phyloP scores from a whole-genome alignment of 2,329 filamentous ascomycete genomes.

The Stachybotrys echinatus region DNA sequence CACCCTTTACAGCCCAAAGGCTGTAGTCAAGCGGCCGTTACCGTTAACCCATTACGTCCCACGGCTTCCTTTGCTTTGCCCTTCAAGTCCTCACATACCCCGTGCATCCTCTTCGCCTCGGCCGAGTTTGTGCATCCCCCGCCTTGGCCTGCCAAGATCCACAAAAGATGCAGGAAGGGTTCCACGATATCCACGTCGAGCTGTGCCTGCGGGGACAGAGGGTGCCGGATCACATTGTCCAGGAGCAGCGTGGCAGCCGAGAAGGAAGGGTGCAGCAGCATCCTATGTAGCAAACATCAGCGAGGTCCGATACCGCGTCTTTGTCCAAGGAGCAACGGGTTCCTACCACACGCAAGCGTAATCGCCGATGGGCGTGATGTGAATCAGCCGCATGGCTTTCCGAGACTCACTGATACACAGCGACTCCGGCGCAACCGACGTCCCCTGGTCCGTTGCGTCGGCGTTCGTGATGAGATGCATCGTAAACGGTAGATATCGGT shows the following conservation, averaged over 20 bases:
- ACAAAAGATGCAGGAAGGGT: background rate
- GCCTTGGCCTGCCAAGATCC: background rate
- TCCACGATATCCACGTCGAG: background rate
- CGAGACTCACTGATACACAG: slow-evolving; percentile 16
- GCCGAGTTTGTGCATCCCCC: background rate
- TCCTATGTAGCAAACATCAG: slow-evolving; percentile 3
- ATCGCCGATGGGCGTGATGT: slow-evolving; percentile 15
- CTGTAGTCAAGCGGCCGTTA: too few species aligned
- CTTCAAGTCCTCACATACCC: background rate
- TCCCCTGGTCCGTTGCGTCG: background rate
- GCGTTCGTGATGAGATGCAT: background rate
- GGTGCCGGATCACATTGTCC: background rate
- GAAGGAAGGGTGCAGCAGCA: slow-evolving; percentile 11
- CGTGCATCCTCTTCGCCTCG: background rate
- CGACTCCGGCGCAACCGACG: background rate
- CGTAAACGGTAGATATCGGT: slow-evolving; percentile 10
- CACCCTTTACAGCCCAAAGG: too few species aligned
- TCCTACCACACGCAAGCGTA: slow-evolving; percentile 12
- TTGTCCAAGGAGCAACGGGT: background rate
- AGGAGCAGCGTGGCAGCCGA: slow-evolving; percentile 5
- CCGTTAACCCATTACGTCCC: background rate
- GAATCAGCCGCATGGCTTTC: slow-evolving; percentile 16
- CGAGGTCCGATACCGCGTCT: background rate
- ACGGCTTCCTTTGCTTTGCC: background rate
- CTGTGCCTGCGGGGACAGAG: background rate